Conservation (phyloP, 768 basidiomycete genomes). For the Kwoniella dejecticola region DNA sequence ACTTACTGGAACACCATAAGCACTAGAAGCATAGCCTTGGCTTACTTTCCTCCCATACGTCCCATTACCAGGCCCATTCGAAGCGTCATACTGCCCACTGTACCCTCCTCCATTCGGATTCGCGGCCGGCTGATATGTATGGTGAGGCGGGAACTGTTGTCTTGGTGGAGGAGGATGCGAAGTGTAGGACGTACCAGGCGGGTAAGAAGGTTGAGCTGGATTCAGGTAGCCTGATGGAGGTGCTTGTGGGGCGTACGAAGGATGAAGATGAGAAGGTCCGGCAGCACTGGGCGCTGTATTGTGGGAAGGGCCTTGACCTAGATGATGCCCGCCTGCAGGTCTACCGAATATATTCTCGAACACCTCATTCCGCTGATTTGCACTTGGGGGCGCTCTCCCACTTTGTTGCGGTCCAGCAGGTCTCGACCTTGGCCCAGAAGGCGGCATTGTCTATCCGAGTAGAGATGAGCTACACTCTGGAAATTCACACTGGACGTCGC, state of each 20-base stretch:
- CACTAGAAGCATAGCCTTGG: constrained; percentile 17
- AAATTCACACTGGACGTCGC: too few species aligned
- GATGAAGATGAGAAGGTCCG: too few species aligned
- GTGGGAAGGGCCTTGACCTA: constrained; percentile 19
- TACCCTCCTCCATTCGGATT: constrained; percentile 14
- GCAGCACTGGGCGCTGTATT: too few species aligned
- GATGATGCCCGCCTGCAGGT: constrained; percentile 51
- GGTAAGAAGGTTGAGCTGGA: constrained; percentile 47
- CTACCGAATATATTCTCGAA: constrained; percentile 56
- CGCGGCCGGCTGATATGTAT: constrained; percentile 18
- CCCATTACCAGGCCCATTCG: constrained; percentile 4
- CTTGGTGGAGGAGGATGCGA: constrained; percentile 24
- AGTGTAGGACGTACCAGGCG: constrained; percentile 30
- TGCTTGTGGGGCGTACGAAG: background rate
- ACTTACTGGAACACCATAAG: constrained; percentile 19
- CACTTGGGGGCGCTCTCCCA: constrained; percentile 13
- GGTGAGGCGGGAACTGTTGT: constrained; percentile 20
- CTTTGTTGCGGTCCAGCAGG: constrained; percentile 15
- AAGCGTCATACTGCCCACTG: background rate
- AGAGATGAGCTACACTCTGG: too few species aligned
- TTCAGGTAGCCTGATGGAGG: constrained; percentile 24
- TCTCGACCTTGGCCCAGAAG: constrained; percentile 40
- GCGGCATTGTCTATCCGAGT: constrained; percentile 27
- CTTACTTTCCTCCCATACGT: constrained; percentile 18
- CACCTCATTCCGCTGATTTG: constrained; percentile 47